These are phyloP conservation scores for Solanum okadae DNA, from an alignment of 257 asterid genomes.

Conservation along the genomic window DNA sequence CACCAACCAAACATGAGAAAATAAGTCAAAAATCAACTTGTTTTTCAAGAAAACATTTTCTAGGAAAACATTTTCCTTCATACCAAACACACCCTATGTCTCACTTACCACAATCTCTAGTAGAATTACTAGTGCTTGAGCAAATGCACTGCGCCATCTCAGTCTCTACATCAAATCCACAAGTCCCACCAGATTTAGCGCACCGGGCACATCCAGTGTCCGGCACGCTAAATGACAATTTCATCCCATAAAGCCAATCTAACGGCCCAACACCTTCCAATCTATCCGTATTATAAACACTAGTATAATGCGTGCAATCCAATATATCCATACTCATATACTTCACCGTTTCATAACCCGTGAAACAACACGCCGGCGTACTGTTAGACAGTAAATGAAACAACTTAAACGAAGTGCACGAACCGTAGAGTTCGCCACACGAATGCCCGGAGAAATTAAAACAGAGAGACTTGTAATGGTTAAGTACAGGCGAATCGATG, in stretches of 20 bases:
- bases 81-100: too few species aligned
- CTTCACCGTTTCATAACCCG: slow-evolving; percentile 56
- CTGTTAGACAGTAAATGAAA: slow-evolving; percentile 42
- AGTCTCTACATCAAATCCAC: slow-evolving; percentile 90
- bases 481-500: slow-evolving; percentile 73
- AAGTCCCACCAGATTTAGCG: slow-evolving; percentile 55
- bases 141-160: slow-evolving; percentile 60
- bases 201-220: slow-evolving; percentile 69
- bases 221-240: slow-evolving; percentile 45
- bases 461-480: slow-evolving; percentile 64
- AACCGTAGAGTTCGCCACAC: slow-evolving; percentile 66
- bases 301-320: slow-evolving; percentile 84
- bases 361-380: slow-evolving; percentile 74
- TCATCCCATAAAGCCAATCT: slow-evolving; percentile 85
- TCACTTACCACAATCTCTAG: slow-evolving; percentile 75
- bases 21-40: too few species aligned
- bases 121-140: slow-evolving; percentile 42
- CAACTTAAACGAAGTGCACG: slow-evolving; percentile 70
- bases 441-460: slow-evolving; percentile 77
- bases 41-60: too few species aligned
- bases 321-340: slow-evolving; percentile 84
- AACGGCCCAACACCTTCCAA: slow-evolving; percentile 57
- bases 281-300: slow-evolving; percentile 56
- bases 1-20: too few species aligned
- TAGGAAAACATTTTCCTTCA: too few species aligned